These are phyloP conservation scores for Globisporangium paddicum DNA, from an alignment of 352 stramenopile species.

Conservation along the genomic window DNA sequence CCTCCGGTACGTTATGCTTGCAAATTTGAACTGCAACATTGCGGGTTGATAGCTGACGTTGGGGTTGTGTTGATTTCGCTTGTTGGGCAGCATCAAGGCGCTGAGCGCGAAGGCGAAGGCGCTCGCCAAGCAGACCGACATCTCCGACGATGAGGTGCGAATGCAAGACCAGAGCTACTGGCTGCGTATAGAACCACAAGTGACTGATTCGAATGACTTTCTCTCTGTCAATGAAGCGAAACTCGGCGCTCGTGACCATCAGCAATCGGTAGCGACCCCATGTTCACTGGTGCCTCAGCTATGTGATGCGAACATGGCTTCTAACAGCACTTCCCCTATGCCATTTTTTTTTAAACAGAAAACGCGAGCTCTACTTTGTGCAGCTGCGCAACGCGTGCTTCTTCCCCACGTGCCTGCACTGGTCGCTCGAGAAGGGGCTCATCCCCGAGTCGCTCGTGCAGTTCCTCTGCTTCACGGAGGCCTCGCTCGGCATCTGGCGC, in stretches of 20 bases:
- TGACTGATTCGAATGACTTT: not conserved
- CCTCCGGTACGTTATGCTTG: slow-evolving; percentile 39
- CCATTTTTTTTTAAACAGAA: slow-evolving; percentile 33
- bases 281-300: too few relatives aligned
- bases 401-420: slow-evolving; percentile 77
- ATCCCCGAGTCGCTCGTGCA: slow-evolving; percentile 69
- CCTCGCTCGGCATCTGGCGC: slow-evolving; percentile 64
- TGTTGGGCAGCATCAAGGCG: slow-evolving; percentile 41
- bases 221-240: slow-evolving; percentile 22
- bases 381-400: slow-evolving; percentile 82
- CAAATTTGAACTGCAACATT: not conserved
- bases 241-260: slow-evolving; percentile 35
- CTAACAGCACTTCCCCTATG: too few relatives aligned
- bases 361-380: slow-evolving; percentile 70
- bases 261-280: slow-evolving; percentile 28
- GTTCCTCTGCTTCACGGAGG: slow-evolving; percentile 68
- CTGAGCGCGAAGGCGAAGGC: slow-evolving; percentile 57
- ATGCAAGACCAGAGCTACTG: not conserved
- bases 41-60: not conserved
- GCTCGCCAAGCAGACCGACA: slow-evolving; percentile 38
- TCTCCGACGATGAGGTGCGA: slow-evolving; percentile 50
- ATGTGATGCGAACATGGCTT: too few relatives aligned
- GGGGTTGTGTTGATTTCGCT: not conserved
- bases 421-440: slow-evolving; percentile 65
- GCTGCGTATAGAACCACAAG: not conserved